Conservation (phyloP, 495 filamentous ascomycete genomes). For the Aspergillus heteromorphus region DNA sequence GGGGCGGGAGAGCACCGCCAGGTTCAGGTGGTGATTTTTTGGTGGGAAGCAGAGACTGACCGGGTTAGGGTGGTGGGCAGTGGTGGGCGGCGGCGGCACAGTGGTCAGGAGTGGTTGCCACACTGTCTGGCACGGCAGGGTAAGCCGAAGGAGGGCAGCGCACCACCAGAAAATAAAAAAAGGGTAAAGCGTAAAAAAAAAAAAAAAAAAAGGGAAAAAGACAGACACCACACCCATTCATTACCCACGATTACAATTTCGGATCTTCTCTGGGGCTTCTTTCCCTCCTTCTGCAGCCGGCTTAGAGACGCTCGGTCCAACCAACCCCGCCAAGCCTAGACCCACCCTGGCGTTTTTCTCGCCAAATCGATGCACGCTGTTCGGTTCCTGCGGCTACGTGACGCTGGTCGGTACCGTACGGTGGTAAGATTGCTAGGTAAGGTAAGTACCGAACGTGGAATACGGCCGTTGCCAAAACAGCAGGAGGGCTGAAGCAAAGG, state of each 20-base stretch:
- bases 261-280: conserved; percentile 17
- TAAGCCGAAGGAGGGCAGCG: background rate
- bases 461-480: background rate
- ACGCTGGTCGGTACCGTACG: conserved; percentile 7
- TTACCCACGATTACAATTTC: conserved; percentile 1
- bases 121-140: conserved; percentile 7
- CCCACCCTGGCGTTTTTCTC: conserved; percentile 16
- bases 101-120: conserved; percentile 12
- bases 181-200: conserved; percentile 3
- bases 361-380: conserved; percentile 18
- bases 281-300: conserved; percentile 14
- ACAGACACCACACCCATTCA: background rate
- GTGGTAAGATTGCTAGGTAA: background rate
- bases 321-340: conserved; percentile 18
- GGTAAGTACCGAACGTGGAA: background rate
- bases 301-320: conserved; percentile 22
- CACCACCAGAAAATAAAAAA: background rate
- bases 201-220: conserved; percentile 4
- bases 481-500: background rate
- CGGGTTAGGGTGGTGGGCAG: background rate
- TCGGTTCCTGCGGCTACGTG: conserved; percentile 26
- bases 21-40: conserved; percentile 12
- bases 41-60: conserved; percentile 4
- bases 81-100: background rate
- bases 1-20: conserved; percentile 14